Percentiles rank a stretch among this genome's conserved stretches.
phyloP scores from a whole-genome alignment of 345 rosid genomes.

The Jatropha curcas region DNA sequence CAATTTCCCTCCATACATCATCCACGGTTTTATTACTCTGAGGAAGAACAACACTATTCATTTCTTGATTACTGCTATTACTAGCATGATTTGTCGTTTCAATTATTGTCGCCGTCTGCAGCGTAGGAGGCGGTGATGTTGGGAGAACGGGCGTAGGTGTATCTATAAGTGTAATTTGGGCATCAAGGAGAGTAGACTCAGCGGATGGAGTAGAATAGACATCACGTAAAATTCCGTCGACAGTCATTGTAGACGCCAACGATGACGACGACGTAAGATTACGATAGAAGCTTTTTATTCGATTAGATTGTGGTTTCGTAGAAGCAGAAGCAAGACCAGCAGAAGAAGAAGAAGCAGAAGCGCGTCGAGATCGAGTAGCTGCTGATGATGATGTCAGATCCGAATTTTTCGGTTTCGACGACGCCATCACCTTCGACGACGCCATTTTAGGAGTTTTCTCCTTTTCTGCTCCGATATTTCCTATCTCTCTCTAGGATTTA shows the following conservation, averaged over 20 bases:
- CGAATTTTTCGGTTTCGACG: constrained; percentile 60
- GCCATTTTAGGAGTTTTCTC: constrained; percentile 44
- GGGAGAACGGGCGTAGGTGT: constrained; percentile 19
- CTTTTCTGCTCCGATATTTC: background rate
- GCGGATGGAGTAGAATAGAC: constrained; percentile 32
- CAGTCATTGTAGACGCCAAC: constrained; percentile 39
- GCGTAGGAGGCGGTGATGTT: background rate
- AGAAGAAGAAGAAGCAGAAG: constrained; percentile 45
- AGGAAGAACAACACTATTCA: constrained; percentile 1
- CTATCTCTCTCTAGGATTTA: constrained; percentile 14
- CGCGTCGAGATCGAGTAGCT: constrained; percentile 44
- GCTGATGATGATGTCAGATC: constrained; percentile 37
- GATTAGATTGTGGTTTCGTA: constrained; percentile 33
- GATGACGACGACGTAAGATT: constrained; percentile 13
- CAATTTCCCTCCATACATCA: constrained; percentile 89
- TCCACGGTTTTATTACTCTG: constrained; percentile 45
- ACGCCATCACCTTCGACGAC: constrained; percentile 64
- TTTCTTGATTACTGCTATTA: background rate
- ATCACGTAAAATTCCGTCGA: constrained; percentile 44
- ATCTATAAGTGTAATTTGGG: constrained; percentile 44
- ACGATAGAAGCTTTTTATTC: background rate
- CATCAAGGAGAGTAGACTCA: constrained; percentile 49
- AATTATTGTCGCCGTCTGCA: background rate
- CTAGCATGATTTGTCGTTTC: background rate
- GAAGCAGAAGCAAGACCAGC: constrained; percentile 42